Percentiles rank a stretch among this genome's conserved stretches.
Evolutionary conservation across 2,329 filamentous ascomycete species (phyloP).

Genomic region (Pseudopyrenochaeta lycopersici): DNA sequence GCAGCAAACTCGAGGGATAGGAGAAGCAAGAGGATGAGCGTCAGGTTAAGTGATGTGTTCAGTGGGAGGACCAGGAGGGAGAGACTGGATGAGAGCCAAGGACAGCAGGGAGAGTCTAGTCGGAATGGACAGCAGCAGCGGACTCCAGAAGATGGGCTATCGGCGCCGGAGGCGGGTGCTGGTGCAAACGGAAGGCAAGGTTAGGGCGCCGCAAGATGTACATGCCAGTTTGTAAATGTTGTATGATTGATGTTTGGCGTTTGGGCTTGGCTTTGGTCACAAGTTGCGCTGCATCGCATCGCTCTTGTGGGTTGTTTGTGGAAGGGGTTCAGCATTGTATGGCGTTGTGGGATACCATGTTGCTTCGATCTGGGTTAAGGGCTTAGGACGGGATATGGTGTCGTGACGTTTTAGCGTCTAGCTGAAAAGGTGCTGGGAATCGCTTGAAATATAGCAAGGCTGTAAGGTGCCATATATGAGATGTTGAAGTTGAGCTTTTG

Average conservation of each 20-base stretch:
- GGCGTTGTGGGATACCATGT: neutral
- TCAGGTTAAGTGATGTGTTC: slow-evolving; percentile 37
- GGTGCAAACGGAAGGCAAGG: neutral
- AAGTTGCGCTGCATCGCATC: neutral
- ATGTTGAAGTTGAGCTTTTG: no score
- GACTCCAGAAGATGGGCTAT: neutral
- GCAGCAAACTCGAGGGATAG: slow-evolving; percentile 12
- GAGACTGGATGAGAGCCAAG: slow-evolving; percentile 9
- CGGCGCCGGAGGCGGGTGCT: neutral
- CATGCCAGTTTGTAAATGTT: neutral
- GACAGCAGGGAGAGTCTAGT: neutral
- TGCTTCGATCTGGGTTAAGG: neutral
- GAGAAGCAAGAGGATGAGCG: slow-evolving; percentile 38
- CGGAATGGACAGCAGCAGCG: neutral
- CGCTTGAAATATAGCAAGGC: no score
- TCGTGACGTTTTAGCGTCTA: no score
- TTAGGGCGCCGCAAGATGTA: neutral
- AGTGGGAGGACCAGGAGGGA: slow-evolving; percentile 23
- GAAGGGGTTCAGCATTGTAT: neutral
- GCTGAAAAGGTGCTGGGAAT: no score
- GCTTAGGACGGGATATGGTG: no score
- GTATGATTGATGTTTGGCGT: neutral
- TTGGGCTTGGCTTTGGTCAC: neutral
- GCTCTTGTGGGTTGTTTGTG: neutral
- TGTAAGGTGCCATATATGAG: no score